A percentile compares a stretch with the other conserved stretches of the same genome.
phyloP scores from a whole-genome alignment of 2,329 filamentous ascomycete genomes.

The Pseudogymnoascus sp. region DNA sequence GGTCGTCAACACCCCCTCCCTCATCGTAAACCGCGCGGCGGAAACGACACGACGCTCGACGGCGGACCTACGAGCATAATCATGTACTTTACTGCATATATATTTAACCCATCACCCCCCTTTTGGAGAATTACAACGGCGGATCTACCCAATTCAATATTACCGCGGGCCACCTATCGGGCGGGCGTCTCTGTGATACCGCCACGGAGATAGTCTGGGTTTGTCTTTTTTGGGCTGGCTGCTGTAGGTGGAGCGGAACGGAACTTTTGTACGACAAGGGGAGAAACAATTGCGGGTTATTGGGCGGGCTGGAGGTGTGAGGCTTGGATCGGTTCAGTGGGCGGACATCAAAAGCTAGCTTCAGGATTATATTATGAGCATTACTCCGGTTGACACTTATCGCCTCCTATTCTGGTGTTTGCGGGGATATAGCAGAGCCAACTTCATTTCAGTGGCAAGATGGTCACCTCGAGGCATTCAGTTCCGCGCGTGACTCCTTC shows the following conservation, averaged over 20 bases:
- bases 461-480: background rate
- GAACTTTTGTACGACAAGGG: background rate
- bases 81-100: background rate
- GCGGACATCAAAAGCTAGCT: background rate
- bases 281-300: background rate
- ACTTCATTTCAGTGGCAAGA: background rate
- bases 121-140: background rate
- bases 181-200: background rate
- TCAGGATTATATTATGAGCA: background rate
- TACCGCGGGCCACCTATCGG: background rate
- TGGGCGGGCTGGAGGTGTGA: background rate
- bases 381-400: background rate
- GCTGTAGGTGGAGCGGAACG: background rate
- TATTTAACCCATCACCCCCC: background rate
- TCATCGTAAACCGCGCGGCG: background rate
- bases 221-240: background rate
- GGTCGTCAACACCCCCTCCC: background rate
- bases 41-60: background rate
- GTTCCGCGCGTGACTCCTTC: background rate
- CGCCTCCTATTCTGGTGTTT: background rate
- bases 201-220: background rate
- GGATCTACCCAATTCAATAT: background rate
- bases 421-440: background rate
- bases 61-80: slow-evolving; percentile 4
- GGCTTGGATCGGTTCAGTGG: background rate